Evolutionary conservation across 169 alveolate species (phyloP).

Genomic region (Cryptosporidium meleagridis): DNA sequence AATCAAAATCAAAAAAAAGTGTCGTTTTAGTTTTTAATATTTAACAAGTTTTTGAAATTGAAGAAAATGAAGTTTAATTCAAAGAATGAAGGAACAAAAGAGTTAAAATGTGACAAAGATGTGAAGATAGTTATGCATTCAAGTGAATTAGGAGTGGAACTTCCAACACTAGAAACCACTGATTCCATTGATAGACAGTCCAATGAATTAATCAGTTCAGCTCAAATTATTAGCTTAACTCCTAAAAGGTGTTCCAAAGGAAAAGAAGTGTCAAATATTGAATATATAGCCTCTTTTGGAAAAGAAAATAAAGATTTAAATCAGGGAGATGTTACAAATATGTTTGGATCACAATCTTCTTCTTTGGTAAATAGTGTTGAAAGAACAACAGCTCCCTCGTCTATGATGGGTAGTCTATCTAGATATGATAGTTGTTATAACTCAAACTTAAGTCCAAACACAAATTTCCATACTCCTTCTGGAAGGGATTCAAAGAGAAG

Average conservation of each 20-base stretch:
- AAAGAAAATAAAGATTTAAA: not conserved
- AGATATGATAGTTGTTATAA: not conserved
- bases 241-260: slow-evolving; percentile 20
- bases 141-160: not conserved
- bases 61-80: not conserved
- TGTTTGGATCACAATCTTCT: slow-evolving; percentile 18
- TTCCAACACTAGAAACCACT: slow-evolving; percentile 37
- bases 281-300: not conserved
- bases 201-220: not conserved
- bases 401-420: slow-evolving; percentile 13
- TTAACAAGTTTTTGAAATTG: too few relatives aligned
- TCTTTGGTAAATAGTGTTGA: slow-evolving; percentile 34
- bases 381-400: slow-evolving; percentile 70
- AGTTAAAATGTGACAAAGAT: not conserved
- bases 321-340: not conserved
- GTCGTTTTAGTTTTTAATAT: not conserved
- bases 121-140: slow-evolving; percentile 54
- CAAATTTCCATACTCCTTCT: slow-evolving; percentile 49
- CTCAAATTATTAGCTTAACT: slow-evolving; percentile 20
- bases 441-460: slow-evolving; percentile 38
- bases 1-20: not conserved
- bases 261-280: not conserved
- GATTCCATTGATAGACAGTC: slow-evolving; percentile 41
- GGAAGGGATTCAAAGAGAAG: slow-evolving; percentile 10
- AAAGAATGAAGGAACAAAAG: not conserved